phyloP scores from a whole-genome alignment of 257 asterid species.

The Voacanga thouarsii region DNA sequence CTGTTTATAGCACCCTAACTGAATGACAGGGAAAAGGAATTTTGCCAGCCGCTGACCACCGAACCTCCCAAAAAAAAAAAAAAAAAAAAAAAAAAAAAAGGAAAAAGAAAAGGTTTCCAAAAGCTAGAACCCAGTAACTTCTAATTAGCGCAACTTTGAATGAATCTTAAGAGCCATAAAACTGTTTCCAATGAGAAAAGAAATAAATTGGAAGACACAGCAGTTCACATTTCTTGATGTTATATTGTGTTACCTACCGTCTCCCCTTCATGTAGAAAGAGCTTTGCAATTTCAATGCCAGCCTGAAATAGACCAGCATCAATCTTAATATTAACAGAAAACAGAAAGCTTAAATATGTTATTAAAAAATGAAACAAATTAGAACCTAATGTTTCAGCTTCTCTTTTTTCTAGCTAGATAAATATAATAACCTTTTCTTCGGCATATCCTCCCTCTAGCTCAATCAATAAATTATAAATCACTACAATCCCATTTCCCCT shows the following conservation, averaged over 20 bases:
- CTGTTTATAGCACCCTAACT: too few relatives aligned
- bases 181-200: background rate
- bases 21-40: background rate
- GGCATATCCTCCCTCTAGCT: background rate
- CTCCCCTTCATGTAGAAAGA: slow-evolving; percentile 82
- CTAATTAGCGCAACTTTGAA: background rate
- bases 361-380: background rate
- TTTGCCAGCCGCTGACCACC: too few relatives aligned
- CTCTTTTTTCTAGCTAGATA: background rate
- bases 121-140: background rate
- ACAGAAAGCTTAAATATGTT: background rate
- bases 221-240: slow-evolving; percentile 6
- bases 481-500: background rate
- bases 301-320: slow-evolving; percentile 59
- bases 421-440: background rate
- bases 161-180: background rate
- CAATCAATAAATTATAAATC: background rate
- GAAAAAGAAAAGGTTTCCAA: background rate
- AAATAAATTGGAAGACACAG: background rate
- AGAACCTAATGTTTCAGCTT: background rate
- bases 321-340: background rate
- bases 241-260: slow-evolving; percentile 48
- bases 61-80: background rate
- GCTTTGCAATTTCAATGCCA: slow-evolving; percentile 95
- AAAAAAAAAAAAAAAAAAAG: background rate